Conservation (phyloP, 306 rosid species). For the Inga leiocalycina region DNA sequence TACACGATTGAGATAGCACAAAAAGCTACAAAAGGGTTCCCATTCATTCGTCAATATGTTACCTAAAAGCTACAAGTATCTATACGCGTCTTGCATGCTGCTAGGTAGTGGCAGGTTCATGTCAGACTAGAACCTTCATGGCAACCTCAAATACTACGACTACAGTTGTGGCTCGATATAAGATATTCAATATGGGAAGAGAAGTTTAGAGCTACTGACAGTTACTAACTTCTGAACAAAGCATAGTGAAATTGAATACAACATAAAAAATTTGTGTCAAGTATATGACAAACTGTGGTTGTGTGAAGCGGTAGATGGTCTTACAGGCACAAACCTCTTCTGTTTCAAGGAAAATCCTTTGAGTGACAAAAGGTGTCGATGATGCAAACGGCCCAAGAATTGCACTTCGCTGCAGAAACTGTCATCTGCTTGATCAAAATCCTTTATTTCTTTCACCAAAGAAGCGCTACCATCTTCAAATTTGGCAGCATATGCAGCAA, state of each 20-base stretch:
- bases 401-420: constrained; percentile 71
- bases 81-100: not conserved
- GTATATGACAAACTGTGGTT: not conserved
- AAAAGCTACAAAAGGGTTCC: not conserved
- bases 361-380: constrained; percentile 88
- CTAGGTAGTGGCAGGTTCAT: not conserved
- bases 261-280: not conserved
- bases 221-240: not conserved
- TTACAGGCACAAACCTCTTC: constrained; percentile 61
- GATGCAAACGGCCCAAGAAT: constrained; percentile 83
- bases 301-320: constrained; percentile 9
- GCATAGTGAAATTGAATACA: not conserved
- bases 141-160: not conserved
- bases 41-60: not conserved
- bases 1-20: not conserved
- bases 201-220: not conserved
- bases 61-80: not conserved
- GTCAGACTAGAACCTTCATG: constrained; percentile 7
- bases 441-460: constrained; percentile 74
- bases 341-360: constrained; percentile 68
- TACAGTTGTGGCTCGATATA: not conserved
- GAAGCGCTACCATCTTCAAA: constrained; percentile 64
- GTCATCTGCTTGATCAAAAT: constrained; percentile 46
- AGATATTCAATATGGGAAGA: not conserved
- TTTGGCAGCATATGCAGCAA: constrained; percentile 71